Conservation (phyloP, 192 early-diverging fungal species). For the Phycomyces blakesleeanus region DNA sequence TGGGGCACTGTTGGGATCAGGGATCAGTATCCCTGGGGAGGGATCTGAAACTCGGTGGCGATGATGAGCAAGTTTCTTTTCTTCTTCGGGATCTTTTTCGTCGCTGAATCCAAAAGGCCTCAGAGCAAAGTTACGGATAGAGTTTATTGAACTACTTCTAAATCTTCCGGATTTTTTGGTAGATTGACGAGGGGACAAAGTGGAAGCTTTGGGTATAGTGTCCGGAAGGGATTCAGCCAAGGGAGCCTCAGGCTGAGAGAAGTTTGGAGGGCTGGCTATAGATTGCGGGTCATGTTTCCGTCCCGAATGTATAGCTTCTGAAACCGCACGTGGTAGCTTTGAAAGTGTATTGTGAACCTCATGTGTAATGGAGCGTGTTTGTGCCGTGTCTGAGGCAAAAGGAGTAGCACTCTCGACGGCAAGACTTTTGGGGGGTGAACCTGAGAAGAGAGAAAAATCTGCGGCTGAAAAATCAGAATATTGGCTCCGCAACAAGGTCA, state of each 20-base stretch:
- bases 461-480: conserved; percentile 21
- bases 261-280: neutral
- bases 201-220: neutral
- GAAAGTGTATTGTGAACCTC: neutral
- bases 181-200: neutral
- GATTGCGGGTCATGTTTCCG: neutral
- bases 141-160: neutral
- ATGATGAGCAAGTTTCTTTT: too few relatives aligned
- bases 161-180: neutral
- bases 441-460: conserved; percentile 9
- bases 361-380: neutral
- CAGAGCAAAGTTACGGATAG: neutral
- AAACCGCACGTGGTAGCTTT: conserved; percentile 12
- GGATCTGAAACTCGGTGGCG: too few relatives aligned
- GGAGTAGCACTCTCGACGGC: neutral
- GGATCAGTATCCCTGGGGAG: too few relatives aligned
- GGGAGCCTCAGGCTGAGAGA: neutral
- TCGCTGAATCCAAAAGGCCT: neutral
- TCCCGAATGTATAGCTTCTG: conserved; percentile 7
- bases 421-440: neutral
- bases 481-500: neutral
- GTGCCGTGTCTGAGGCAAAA: neutral
- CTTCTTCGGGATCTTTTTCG: neutral
- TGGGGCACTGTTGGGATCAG: neutral
- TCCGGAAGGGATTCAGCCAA: neutral